Percentiles rank a stretch among this genome's conserved stretches.
Conservation (phyloP, 768 basidiomycete genomes). For the Tremella mesenterica region DNA sequence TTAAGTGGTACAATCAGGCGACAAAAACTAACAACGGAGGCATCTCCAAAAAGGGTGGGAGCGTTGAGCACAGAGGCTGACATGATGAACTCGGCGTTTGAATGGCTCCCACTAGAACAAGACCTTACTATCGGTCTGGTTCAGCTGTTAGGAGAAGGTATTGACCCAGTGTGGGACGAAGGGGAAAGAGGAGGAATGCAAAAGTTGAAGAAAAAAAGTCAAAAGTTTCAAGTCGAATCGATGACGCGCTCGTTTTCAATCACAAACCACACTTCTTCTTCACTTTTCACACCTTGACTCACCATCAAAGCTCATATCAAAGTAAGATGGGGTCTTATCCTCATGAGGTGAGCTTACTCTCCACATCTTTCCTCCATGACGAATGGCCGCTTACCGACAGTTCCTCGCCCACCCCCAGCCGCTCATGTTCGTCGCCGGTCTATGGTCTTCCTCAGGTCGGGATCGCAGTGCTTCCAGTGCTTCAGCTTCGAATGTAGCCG, state of each 20-base stretch:
- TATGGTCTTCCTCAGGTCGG: slow-evolving; percentile 46
- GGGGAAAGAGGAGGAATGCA: no score
- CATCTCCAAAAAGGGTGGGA: slow-evolving; percentile 36
- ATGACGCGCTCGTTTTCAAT: no score
- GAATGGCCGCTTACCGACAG: slow-evolving; percentile 41
- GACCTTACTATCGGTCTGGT: no score
- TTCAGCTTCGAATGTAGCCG: slow-evolving; percentile 3
- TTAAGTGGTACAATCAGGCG: neutral
- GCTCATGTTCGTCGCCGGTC: slow-evolving; percentile 89
- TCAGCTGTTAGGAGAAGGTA: no score
- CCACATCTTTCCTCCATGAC: no score
- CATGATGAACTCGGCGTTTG: slow-evolving; percentile 13
- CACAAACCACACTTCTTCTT: no score
- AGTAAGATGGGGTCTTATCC: slow-evolving; percentile 82
- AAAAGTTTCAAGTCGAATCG: no score
- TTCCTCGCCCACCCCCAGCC: slow-evolving; percentile 80
- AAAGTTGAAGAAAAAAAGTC: no score
- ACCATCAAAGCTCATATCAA: neutral
- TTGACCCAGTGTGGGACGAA: no score
- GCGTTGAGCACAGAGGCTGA: slow-evolving; percentile 1
- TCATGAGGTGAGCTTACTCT: slow-evolving; percentile 47
- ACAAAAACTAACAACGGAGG: slow-evolving; percentile 24
- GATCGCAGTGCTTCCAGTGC: slow-evolving; percentile 8
- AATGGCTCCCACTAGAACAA: no score
- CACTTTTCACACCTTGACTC: no score